A percentile compares a stretch with the other conserved stretches of the same genome.
Conservation (phyloP, 1,139 yeast genomes). For the Lodderomyces metapsilosis region DNA sequence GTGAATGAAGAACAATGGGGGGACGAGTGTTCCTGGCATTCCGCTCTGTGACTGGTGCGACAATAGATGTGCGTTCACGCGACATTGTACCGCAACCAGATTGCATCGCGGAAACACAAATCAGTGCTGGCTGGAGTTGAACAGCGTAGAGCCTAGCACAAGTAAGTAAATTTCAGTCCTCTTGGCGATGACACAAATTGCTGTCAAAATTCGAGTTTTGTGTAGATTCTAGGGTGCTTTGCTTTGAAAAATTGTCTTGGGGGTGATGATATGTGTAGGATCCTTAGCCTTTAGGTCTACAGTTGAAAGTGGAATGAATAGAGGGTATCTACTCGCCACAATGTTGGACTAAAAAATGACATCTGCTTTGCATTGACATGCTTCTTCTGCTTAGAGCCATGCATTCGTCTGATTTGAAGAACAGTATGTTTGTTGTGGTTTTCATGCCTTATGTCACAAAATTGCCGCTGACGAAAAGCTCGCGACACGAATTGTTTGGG, state of each 20-base stretch:
- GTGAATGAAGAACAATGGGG: neutral
- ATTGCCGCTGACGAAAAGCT: neutral
- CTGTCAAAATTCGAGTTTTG: neutral
- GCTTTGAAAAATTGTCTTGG: too few relatives aligned
- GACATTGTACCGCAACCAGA: neutral
- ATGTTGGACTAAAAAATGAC: too few relatives aligned
- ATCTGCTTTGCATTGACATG: neutral
- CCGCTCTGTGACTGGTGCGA: constrained; percentile 2
- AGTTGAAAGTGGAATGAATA: too few relatives aligned
- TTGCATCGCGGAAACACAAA: neutral
- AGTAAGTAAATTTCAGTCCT: neutral
- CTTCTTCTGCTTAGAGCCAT: neutral
- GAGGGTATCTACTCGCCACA: too few relatives aligned
- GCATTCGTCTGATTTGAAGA: neutral
- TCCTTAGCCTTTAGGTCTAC: too few relatives aligned
- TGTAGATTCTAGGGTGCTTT: too few relatives aligned
- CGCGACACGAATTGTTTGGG: neutral
- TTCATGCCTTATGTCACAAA: neutral
- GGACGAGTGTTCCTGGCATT: neutral
- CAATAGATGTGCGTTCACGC: neutral
- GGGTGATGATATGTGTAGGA: too few relatives aligned
- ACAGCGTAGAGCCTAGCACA: neutral
- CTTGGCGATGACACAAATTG: neutral
- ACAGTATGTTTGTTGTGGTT: neutral
- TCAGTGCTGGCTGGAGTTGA: too few relatives aligned